A percentile compares a stretch with the other conserved stretches of the same genome.
Evolutionary conservation across 2,329 filamentous ascomycete genomes (phyloP).

Genomic region (Paracorniculantispora psalliotae): DNA sequence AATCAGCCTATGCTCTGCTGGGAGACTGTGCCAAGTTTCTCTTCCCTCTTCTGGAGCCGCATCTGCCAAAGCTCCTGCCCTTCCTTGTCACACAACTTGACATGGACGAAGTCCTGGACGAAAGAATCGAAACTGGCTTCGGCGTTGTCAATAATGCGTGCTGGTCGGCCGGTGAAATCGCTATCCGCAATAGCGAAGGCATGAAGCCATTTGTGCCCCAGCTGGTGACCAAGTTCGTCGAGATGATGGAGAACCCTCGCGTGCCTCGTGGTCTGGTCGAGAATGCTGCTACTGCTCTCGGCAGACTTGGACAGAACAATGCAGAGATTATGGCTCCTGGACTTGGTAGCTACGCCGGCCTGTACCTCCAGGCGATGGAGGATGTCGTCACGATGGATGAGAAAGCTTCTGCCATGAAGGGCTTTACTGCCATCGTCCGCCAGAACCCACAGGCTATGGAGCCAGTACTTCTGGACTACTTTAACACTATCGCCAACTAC

Average conservation of each 20-base stretch:
- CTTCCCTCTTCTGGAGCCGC: slow-evolving; percentile 72
- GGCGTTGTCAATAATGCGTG: slow-evolving; percentile 97
- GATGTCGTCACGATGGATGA: slow-evolving; percentile 86
- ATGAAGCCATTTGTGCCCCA: slow-evolving; percentile 75
- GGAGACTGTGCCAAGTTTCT: slow-evolving; percentile 94
- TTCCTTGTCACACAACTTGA: slow-evolving; percentile 86
- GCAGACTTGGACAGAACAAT: slow-evolving; percentile 77
- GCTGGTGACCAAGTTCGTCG: slow-evolving; percentile 69
- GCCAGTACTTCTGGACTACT: slow-evolving; percentile 74
- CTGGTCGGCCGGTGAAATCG: slow-evolving; percentile 92
- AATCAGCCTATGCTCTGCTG: slow-evolving; percentile 91
- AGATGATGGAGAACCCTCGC: slow-evolving; percentile 78
- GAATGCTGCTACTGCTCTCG: slow-evolving; percentile 90
- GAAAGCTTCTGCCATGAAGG: slow-evolving; percentile 88
- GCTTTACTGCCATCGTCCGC: slow-evolving; percentile 79
- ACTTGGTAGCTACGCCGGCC: slow-evolving; percentile 71
- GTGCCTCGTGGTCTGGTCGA: slow-evolving; percentile 85
- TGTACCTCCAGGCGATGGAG: slow-evolving; percentile 76
- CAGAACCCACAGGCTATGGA: slow-evolving; percentile 92
- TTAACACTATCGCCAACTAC: slow-evolving; percentile 77
- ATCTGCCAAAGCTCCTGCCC: slow-evolving; percentile 68
- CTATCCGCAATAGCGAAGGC: slow-evolving; percentile 68
- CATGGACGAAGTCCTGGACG: slow-evolving; percentile 67
- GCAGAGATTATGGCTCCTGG: slow-evolving; percentile 72
- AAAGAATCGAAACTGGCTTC: slow-evolving; percentile 79